A percentile compares a stretch with the other conserved stretches of the same genome.
Evolutionary conservation across 2,329 filamentous ascomycete genomes (phyloP).

Genomic region (Lachnellula hyalina): DNA sequence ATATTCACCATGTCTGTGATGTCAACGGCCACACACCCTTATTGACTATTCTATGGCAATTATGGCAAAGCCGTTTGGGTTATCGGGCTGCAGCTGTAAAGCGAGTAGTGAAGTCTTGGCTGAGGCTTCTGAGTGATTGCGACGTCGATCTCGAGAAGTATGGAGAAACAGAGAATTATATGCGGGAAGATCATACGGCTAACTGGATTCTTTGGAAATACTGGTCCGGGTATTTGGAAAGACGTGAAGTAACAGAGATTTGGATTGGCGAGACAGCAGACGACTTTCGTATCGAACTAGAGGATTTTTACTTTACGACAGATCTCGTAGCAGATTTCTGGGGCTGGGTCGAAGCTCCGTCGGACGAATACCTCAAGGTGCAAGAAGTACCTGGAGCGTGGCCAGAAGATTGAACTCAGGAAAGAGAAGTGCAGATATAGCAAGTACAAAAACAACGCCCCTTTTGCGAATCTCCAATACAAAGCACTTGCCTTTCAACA

Average conservation of each 20-base stretch:
- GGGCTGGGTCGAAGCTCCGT: not conserved
- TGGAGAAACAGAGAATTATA: constrained; percentile 1
- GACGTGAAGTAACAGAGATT: not conserved
- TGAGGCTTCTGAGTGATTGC: not conserved
- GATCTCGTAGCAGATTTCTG: not conserved
- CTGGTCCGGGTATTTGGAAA: not conserved
- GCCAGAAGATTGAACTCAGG: not conserved
- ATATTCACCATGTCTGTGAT: not conserved
- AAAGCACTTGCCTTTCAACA: too few relatives aligned
- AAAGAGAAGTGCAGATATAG: not conserved
- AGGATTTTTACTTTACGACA: not conserved
- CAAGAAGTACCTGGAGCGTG: not conserved
- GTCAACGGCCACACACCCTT: too few relatives aligned
- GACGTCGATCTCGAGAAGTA: constrained; percentile 1
- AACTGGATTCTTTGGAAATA: not conserved
- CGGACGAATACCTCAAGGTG: not conserved
- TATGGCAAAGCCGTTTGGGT: too few relatives aligned
- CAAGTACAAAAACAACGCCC: too few relatives aligned
- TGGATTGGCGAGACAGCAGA: not conserved
- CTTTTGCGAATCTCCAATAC: too few relatives aligned
- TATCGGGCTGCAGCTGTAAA: not conserved
- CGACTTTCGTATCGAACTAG: not conserved
- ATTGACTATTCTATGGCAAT: too few relatives aligned
- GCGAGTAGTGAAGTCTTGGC: not conserved
- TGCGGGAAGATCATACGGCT: not conserved